Conservation (phyloP, 2,329 filamentous ascomycete genomes). For the Xylariales sp. region DNA sequence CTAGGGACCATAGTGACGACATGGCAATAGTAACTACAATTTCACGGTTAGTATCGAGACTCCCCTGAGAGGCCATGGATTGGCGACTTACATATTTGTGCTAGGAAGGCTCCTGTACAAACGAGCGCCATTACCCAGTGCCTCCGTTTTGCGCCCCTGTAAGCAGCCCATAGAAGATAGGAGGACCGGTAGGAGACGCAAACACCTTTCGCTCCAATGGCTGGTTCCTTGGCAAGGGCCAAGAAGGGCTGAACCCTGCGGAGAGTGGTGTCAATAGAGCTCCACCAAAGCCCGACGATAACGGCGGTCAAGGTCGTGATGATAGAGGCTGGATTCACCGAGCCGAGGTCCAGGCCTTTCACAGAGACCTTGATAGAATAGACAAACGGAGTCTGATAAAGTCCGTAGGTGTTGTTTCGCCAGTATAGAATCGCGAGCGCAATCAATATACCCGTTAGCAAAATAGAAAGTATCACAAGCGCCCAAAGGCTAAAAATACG, state of each 20-base stretch:
- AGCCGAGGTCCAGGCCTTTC: constrained; percentile 20
- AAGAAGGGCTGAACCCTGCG: constrained; percentile 35
- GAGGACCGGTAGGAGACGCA: constrained; percentile 35
- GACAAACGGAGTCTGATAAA: constrained; percentile 38
- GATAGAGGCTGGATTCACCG: constrained; percentile 36
- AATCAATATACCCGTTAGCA: background rate
- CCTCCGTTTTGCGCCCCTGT: constrained; percentile 28
- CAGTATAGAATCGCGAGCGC: constrained; percentile 17
- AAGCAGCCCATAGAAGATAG: constrained; percentile 32
- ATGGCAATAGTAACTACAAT: constrained; percentile 37
- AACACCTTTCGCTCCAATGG: constrained; percentile 24
- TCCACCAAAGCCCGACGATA: constrained; percentile 35
- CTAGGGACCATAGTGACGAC: constrained; percentile 34
- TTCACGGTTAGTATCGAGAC: background rate
- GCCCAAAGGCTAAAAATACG: background rate
- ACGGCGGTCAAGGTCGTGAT: constrained; percentile 37
- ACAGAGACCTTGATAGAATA: constrained; percentile 34
- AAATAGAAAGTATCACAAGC: background rate
- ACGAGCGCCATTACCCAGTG: constrained; percentile 31
- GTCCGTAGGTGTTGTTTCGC: constrained; percentile 20
- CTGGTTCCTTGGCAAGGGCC: constrained; percentile 33
- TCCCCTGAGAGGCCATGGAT: too few relatives aligned
- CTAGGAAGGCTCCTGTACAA: constrained; percentile 31
- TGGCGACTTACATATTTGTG: constrained; percentile 34
- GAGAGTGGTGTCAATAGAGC: constrained; percentile 29